A percentile compares a stretch with the other conserved stretches of the same genome.
phyloP scores from a whole-genome alignment of 2,329 filamentous ascomycete species.

The Aspergillus pseudoterreus region DNA sequence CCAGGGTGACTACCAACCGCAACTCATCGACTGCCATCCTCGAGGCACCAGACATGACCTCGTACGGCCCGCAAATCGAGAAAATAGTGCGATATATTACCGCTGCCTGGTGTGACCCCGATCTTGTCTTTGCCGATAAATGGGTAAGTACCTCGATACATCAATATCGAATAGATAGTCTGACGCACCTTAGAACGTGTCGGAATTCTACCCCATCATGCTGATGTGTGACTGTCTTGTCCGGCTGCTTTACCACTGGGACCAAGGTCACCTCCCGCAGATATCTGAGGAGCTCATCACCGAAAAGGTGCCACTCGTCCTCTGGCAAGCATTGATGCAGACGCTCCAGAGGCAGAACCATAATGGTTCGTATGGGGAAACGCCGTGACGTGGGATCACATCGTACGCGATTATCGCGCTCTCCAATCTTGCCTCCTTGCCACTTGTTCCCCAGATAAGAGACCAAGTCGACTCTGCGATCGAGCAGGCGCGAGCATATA shows the following conservation, averaged over 20 bases:
- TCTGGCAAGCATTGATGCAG: neutral
- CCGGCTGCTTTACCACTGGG: neutral
- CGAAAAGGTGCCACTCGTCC: neutral
- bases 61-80: neutral
- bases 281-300: neutral
- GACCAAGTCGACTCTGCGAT: neutral
- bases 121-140: neutral
- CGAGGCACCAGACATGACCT: neutral
- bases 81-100: neutral
- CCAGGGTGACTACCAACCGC: slow-evolving; percentile 2
- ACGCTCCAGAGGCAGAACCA: neutral
- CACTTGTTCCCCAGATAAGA: neutral
- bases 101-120: neutral
- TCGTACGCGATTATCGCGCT: neutral
- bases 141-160: neutral
- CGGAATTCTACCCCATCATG: neutral
- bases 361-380: neutral
- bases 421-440: neutral
- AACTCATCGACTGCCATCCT: neutral
- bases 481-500: neutral
- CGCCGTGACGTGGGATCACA: neutral
- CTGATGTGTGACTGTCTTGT: neutral
- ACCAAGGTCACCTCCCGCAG: neutral
- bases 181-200: neutral
- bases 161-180: neutral